A percentile compares a stretch with the other conserved stretches of the same genome.
Conservation (phyloP, 768 basidiomycete genomes). For the Tremella mesenterica region DNA sequence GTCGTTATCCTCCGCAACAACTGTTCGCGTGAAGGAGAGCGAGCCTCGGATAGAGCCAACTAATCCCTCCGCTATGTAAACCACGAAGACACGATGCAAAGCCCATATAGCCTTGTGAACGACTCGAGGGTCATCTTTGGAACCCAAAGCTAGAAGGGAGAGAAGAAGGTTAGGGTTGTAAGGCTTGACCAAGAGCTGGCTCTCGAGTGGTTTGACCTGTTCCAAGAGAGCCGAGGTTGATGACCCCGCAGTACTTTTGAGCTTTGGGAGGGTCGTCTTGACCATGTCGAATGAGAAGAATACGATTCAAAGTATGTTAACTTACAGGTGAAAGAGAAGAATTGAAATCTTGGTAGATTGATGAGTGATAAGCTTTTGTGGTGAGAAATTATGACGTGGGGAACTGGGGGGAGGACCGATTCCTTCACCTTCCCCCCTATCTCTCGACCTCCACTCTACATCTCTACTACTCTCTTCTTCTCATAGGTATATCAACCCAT, state of each 20-base stretch:
- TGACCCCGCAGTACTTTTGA: background rate
- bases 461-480: background rate
- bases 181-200: constrained; percentile 51
- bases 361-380: background rate
- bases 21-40: background rate
- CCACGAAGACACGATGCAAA: constrained; percentile 66
- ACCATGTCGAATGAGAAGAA: constrained; percentile 11
- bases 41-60: constrained; percentile 40
- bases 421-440: background rate
- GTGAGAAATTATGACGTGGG: background rate
- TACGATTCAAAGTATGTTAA: no score
- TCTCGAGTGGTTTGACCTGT: constrained; percentile 47
- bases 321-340: background rate
- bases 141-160: constrained; percentile 60
- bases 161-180: constrained; percentile 65
- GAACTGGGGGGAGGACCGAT: background rate
- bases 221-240: constrained; percentile 11
- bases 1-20: constrained; percentile 45
- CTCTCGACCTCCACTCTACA: background rate
- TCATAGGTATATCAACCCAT: background rate
- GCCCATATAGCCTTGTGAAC: constrained; percentile 73
- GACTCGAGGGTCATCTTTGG: constrained; percentile 49
- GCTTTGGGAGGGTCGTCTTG: constrained; percentile 7
- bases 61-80: constrained; percentile 55
- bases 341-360: background rate